Conservation (phyloP, 768 basidiomycete genomes). For the Tricholoma furcatifolium region DNA sequence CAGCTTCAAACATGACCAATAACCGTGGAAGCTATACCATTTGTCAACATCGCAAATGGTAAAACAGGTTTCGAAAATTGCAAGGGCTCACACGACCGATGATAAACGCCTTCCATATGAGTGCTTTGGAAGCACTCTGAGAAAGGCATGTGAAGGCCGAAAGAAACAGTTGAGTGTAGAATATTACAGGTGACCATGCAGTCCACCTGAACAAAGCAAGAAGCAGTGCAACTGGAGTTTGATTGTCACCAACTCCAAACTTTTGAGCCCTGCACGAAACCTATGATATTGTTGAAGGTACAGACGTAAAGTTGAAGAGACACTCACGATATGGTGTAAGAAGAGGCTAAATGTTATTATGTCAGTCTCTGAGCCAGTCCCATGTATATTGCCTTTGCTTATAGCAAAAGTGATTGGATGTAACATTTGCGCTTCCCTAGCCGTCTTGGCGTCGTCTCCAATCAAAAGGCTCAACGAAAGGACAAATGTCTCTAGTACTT, state of each 20-base stretch:
- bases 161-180: constrained; percentile 67
- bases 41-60: neutral
- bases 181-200: constrained; percentile 60
- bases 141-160: constrained; percentile 63
- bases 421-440: constrained; percentile 71
- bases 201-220: constrained; percentile 59
- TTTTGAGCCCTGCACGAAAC: constrained; percentile 55
- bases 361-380: constrained; percentile 62
- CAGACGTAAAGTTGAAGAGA: constrained; percentile 1
- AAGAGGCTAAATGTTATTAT: constrained; percentile 61
- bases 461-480: constrained; percentile 59
- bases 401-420: constrained; percentile 58
- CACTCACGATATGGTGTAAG: constrained; percentile 58
- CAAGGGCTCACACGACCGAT: constrained; percentile 59
- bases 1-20: constrained; percentile 52
- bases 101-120: constrained; percentile 70
- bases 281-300: constrained; percentile 32
- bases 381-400: constrained; percentile 56
- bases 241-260: constrained; percentile 61
- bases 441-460: constrained; percentile 67
- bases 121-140: constrained; percentile 38
- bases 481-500: constrained; percentile 57
- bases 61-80: neutral
- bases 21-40: constrained; percentile 57
- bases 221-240: constrained; percentile 51